Conservation (phyloP, 2,329 filamentous ascomycete genomes). For the Aspergillus sp. region DNA sequence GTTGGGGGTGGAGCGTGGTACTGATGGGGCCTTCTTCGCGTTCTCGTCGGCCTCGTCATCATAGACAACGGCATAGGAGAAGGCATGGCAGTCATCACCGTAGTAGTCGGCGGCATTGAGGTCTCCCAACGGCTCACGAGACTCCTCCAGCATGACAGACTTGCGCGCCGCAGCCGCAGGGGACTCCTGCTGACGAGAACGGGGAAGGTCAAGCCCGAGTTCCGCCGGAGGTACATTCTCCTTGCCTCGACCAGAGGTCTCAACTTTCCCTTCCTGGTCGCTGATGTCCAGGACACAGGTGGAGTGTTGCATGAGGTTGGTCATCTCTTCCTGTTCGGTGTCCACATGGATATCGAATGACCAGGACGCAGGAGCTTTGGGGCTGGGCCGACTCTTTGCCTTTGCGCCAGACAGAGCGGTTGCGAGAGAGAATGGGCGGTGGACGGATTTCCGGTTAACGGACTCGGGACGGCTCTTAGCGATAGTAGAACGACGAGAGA, state of each 20-base stretch:
- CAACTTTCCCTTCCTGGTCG: constrained; percentile 71
- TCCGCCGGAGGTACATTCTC: constrained; percentile 81
- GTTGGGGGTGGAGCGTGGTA: constrained; percentile 10
- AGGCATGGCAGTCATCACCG: constrained; percentile 64
- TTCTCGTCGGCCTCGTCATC: constrained; percentile 53
- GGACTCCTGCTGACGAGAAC: constrained; percentile 24
- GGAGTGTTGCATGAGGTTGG: constrained; percentile 88
- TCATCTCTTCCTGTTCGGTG: constrained; percentile 83
- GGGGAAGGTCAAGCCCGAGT: constrained; percentile 62
- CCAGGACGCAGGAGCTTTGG: constrained; percentile 59
- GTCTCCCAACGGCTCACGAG: constrained; percentile 67
- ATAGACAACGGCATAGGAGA: constrained; percentile 63
- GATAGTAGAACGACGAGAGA: constrained; percentile 66
- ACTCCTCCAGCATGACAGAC: constrained; percentile 64
- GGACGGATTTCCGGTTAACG: constrained; percentile 47
- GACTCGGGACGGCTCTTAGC: constrained; percentile 70
- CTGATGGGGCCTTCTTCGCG: constrained; percentile 15
- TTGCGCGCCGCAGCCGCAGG: constrained; percentile 34
- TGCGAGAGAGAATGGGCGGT: constrained; percentile 78
- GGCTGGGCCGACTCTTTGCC: constrained; percentile 49
- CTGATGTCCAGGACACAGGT: constrained; percentile 85
- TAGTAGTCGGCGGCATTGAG: constrained; percentile 70
- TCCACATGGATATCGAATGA: constrained; percentile 96
- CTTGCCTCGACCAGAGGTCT: constrained; percentile 67
- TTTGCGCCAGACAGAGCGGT: constrained; percentile 65